Evolutionary conservation across 305 asterid genomes (phyloP), one percentile per base, ranked within the genome.

Genomic region (Solanum aculeatissimum): DNA sequence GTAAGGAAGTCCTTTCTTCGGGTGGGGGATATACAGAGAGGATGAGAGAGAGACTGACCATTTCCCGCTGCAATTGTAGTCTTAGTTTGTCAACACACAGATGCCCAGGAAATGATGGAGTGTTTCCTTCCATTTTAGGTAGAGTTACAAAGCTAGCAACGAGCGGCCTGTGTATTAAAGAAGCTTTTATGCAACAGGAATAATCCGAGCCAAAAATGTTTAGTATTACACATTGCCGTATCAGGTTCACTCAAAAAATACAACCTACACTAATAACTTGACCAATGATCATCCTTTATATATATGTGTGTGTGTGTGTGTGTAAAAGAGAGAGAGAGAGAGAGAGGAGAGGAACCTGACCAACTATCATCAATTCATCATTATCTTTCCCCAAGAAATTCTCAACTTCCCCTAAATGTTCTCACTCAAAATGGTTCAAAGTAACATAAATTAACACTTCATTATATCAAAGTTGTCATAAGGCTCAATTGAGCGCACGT

Each of bases 161-260:
- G 60, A 95, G 88, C 62, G 92, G 97, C 94, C 99, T 95, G 90
- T 85, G 85, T 87, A 84, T 38, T 86, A 55, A 80, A 85, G 68
- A 53, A 53, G 40, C 68, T 32, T 78, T 78, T 53, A 78, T 35
- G 83, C 29, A 78, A 12, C 65, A 6, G 51, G 83, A 7, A 53
- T 55, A 19, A 35, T 53, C 83, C 83, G 25, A 78, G 51, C 51
- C 66, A 78, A 78, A 78, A 62, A 78, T 6, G n/a, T 78, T 53
- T 32, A 78, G 43, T 40, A 35, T 19, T 10, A 70, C 51, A 18
- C 45, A 13, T 35, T 63, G 12, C 40, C 69, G 80, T 21, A 42
- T 25, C 38, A 71, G 57, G 13, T 7, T 21, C 80, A n/a, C 55
- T 71, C 55, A 0, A 70, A 42, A 71, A 40, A 4, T 18, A 66